A percentile compares a stretch with the other conserved stretches of the same genome.
phyloP scores from a whole-genome alignment of 352 stramenopile genomes.

The Plasmopara viticola region DNA sequence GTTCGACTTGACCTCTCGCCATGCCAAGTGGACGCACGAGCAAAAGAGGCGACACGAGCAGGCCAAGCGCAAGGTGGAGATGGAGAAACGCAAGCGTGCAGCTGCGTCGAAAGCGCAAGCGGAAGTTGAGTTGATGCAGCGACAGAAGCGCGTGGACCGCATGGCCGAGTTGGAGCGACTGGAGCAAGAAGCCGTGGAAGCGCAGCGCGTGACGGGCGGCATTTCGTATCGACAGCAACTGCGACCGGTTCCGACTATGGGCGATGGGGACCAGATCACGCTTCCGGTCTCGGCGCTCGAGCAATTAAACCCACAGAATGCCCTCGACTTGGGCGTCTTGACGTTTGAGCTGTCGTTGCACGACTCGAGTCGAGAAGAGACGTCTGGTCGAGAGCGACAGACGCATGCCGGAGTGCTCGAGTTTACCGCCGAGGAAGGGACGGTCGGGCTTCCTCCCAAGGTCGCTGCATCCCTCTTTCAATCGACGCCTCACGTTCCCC shows the following conservation, averaged over 20 bases:
- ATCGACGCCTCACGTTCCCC: conserved; percentile 16
- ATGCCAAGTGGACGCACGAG: conserved; percentile 64
- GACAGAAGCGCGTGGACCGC: conserved; percentile 40
- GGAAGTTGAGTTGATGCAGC: conserved; percentile 39
- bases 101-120: conserved; percentile 33
- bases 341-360: conserved; percentile 69
- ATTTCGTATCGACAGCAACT: conserved; percentile 58
- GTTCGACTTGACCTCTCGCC: conserved; percentile 61
- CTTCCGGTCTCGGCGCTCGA: conserved; percentile 71
- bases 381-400: conserved; percentile 7
- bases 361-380: not conserved
- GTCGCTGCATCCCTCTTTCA: conserved; percentile 62
- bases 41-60: conserved; percentile 53
- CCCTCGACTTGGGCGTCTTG: conserved; percentile 69
- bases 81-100: conserved; percentile 44
- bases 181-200: conserved; percentile 51
- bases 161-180: conserved; percentile 45
- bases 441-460: conserved; percentile 69
- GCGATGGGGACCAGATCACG: conserved; percentile 72
- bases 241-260: conserved; percentile 33
- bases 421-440: conserved; percentile 74
- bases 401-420: conserved; percentile 77
- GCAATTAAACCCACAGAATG: conserved; percentile 69
- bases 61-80: conserved; percentile 46
- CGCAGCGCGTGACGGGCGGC: conserved; percentile 62